Evolutionary conservation across 2,329 filamentous ascomycete species (phyloP).

Genomic region (Apiospora arundinis): DNA sequence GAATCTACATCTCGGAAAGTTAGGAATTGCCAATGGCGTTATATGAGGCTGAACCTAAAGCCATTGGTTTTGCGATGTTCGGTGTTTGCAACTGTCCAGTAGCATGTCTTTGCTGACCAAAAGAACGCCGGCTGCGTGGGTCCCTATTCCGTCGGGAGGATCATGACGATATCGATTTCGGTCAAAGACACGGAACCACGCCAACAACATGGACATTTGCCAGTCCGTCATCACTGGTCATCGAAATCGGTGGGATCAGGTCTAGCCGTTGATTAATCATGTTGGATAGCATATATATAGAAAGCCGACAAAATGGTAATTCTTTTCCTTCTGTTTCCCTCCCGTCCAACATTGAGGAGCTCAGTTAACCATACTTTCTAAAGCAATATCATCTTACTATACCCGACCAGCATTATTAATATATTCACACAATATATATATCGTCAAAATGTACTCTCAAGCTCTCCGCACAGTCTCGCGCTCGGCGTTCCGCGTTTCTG

Average conservation of each 20-base stretch:
- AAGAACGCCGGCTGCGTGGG: not conserved
- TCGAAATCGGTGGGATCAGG: not conserved
- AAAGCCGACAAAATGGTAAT: not conserved
- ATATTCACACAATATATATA: no score
- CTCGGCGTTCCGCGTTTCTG: not conserved
- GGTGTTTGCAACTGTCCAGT: not conserved
- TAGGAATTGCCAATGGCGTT: not conserved
- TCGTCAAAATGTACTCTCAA: not conserved
- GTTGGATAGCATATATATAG: not conserved
- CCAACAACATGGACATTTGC: not conserved
- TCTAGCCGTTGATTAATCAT: not conserved
- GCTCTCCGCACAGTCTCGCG: not conserved
- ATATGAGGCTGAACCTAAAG: not conserved
- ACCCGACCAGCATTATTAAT: no score
- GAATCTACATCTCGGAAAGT: not conserved
- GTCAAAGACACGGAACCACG: not conserved
- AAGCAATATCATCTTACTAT: no score
- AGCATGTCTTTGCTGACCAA: not conserved
- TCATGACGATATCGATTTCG: constrained; percentile 14
- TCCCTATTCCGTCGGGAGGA: not conserved
- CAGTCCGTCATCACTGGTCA: constrained; percentile 3
- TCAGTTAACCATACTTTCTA: no score
- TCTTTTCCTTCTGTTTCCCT: no score
- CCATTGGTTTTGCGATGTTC: not conserved
- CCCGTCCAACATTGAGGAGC: not conserved